These are phyloP conservation scores for Tuber borchii DNA, from an alignment of 495 filamentous ascomycete genomes.

Conservation along the genomic window DNA sequence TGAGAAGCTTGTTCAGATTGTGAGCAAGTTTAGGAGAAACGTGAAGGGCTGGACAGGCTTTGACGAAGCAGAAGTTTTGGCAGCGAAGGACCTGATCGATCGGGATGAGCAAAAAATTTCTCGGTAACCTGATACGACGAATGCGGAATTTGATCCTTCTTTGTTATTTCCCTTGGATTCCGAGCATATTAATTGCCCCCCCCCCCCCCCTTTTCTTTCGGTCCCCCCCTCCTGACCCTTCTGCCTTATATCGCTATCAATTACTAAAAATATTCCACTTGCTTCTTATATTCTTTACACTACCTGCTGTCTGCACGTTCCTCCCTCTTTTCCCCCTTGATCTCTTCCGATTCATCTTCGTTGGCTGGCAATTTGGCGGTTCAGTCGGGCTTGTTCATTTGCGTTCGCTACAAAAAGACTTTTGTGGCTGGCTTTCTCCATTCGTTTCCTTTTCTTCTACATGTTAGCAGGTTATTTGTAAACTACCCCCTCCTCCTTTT, in stretches of 20 bases:
- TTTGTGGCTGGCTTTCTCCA: not conserved
- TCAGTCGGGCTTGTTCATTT: not conserved
- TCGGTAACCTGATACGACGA: constrained; percentile 16
- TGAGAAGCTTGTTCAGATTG: constrained; percentile 66
- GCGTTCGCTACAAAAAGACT: not conserved
- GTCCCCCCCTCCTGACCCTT: not conserved
- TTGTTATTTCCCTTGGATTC: constrained; percentile 15
- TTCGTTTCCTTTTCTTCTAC: not conserved
- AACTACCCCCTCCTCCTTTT: not conserved
- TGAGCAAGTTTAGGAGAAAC: constrained; percentile 54
- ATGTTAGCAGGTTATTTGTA: not conserved
- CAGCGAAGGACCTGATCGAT: constrained; percentile 66
- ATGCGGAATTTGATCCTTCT: not conserved
- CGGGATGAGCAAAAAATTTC: constrained; percentile 16
- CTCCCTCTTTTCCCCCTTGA: not conserved
- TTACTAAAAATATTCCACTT: not conserved
- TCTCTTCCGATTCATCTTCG: not conserved
- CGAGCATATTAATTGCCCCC: constrained; percentile 13
- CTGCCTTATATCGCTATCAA: not conserved
- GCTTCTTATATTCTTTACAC: not conserved
- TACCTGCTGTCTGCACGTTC: not conserved
- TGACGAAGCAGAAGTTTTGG: constrained; percentile 66
- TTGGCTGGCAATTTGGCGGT: not conserved
- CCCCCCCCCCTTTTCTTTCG: not conserved
- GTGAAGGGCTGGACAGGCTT: constrained; percentile 67